These are phyloP conservation scores for Cylindrotheca closterium DNA, from an alignment of 108 stramenopile species.

Conservation along the genomic window DNA sequence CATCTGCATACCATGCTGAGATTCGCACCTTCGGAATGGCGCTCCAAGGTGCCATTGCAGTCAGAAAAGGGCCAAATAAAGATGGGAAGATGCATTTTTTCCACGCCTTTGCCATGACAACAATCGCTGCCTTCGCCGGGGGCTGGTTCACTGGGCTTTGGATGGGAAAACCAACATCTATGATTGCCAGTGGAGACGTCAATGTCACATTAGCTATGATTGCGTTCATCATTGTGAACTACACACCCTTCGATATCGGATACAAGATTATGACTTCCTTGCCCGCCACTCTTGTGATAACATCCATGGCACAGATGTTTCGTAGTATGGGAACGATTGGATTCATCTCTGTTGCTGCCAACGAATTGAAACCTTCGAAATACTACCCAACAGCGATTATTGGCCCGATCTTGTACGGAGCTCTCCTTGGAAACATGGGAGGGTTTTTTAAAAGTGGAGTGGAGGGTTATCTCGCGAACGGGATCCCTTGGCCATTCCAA, in stretches of 20 bases:
- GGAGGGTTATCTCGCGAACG: conserved; percentile 58
- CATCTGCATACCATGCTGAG: conserved; percentile 54
- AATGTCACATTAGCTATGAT: conserved; percentile 54
- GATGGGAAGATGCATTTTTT: conserved; percentile 67
- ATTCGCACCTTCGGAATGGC: conserved; percentile 62
- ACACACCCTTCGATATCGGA: conserved; percentile 62
- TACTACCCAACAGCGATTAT: conserved; percentile 80
- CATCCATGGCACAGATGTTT: conserved; percentile 64
- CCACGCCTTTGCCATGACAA: conserved; percentile 72
- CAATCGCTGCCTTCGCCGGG: conserved; percentile 66
- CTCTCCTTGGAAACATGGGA: conserved; percentile 81
- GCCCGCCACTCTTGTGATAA: conserved; percentile 41
- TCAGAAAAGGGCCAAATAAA: conserved; percentile 69
- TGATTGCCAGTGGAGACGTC: conserved; percentile 69
- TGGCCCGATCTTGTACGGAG: conserved; percentile 76
- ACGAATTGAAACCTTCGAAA: conserved; percentile 55
- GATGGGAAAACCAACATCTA: conserved; percentile 84
- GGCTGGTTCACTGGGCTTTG: conserved; percentile 65
- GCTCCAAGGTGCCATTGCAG: conserved; percentile 67
- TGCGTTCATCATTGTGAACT: conserved; percentile 64
- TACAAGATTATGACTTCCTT: conserved; percentile 53
- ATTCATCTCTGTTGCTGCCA: conserved; percentile 50
- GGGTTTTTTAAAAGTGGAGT: conserved; percentile 74
- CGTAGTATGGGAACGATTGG: conserved; percentile 55
- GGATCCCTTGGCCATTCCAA: conserved; percentile 81